Base-by-base conservation (phyloP, 2,329 filamentous ascomycete species). In the Anthostomella pinea region DNA sequence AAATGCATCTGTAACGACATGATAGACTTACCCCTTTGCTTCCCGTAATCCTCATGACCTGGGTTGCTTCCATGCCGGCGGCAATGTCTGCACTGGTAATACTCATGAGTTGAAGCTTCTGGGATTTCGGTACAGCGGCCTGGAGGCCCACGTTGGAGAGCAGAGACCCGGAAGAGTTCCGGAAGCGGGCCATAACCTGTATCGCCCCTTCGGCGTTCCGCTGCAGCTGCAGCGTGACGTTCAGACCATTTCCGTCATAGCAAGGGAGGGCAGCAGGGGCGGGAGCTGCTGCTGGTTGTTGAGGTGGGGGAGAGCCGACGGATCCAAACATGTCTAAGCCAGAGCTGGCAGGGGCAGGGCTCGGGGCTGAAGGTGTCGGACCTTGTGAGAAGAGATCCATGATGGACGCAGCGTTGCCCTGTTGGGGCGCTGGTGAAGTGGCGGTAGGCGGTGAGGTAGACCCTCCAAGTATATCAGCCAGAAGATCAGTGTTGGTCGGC, bases 111-210 rank as follows among this genome's bases (percentile, higher is more conserved):
- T 96, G 89, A 54, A 98, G 67, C 62, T 93, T 95, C 66, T 98
- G 93, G 28, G 86, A 88, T 67, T 97, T 98, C 7, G 93, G 93
- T 35, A 98, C 93, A 1, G 93, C 93, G 27, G 91, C 93, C 63
- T 98, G 93, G 48, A 98, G 64, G 17, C 87, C 87, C 19, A 97
- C 86, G 29, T 77, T 79, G 11, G 81, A 81, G 31, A 97, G 71
- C 10, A 70, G 67, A 10, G 73, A 74, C 19, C 73, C 72, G 10
- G 82, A 84, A 0, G 68, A 77, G 62, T 97, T 97, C 24, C 77
- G 79, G 72, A 98, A 98, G 7, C 82, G 81, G 11, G 89, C 89
- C 32, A 83, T 72, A 6, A 95, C 82, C 58, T 95, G 89, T 14
- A 95, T 83, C 7, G 79, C 79, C 29, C 83, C 81, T 56, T 87